Base-by-base conservation (phyloP, 495 filamentous ascomycete genomes). In the Hypoxylon cercidicola region DNA sequence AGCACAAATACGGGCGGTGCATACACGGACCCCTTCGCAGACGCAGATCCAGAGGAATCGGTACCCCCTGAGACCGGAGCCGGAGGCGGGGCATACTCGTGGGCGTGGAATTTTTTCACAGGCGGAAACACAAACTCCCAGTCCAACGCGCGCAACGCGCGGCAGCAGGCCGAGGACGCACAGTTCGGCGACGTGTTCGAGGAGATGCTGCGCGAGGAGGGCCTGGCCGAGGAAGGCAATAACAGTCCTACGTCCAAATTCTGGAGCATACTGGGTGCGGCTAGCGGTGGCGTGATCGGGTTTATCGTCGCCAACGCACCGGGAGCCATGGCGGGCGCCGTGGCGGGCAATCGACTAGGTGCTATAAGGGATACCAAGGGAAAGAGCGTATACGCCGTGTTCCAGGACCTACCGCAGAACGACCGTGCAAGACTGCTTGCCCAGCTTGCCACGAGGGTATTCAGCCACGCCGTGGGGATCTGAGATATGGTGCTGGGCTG, bases 171-270 rank as follows among this genome's bases (percentile, higher is more conserved):
- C 68, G 82, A 87, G 64, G 82, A 87, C 44, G 86, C 88, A 60
- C 95, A 98, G 77, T 99, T 98, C 72, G 92, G 89, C 16, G 84
- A 87, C 61, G 90, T 93, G 2, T 99, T 99, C 71, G 96, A 99
- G 81, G 95, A 99, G 82, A 99, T 99, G 95, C 77, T 98, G 75
- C 86, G 90, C 32, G 95, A 99, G 67, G 90, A 97, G 72, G 95
- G 94, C 0, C 83, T 98, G 75, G 89, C 89, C 0, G 87, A 88
- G 55, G 83, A 85, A 16, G 73, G 68, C 6, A 78, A 69, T 39
- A 75, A 79, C 15, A 69, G 70, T 19, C 88, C 89, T 15, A 93
- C 87, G 1, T 82, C 86, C 18, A 89, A 87, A 60, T 93, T 98
- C 73, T 99, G 95, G 94, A 82, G 87, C 21, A 67, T 97, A 32